Conservation (phyloP, 306 rosid species). For the Prunus padus region DNA sequence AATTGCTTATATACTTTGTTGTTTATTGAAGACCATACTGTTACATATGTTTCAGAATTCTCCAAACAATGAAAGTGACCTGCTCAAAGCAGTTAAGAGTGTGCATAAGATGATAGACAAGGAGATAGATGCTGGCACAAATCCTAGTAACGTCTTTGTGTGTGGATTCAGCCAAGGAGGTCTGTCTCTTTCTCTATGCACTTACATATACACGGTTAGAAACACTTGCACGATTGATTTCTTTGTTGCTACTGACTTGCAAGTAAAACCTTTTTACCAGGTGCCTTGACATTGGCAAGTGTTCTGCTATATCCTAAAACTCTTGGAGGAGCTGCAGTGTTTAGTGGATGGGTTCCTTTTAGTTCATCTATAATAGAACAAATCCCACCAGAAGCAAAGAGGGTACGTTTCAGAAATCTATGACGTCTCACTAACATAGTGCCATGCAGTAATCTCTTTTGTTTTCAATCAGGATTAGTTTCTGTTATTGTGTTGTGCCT, state of each 20-base stretch:
- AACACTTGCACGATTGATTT: not conserved
- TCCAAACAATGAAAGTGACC: conserved; percentile 61
- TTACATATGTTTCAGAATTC: conserved; percentile 50
- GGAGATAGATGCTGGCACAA: conserved; percentile 75
- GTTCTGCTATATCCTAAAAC: conserved; percentile 84
- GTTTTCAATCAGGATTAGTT: not conserved
- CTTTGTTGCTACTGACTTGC: conserved; percentile 10
- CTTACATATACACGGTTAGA: not conserved
- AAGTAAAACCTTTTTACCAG: conserved; percentile 35
- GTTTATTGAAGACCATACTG: not conserved
- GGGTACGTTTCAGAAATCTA: conserved; percentile 39
- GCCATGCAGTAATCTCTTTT: not conserved
- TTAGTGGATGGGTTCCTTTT: conserved; percentile 92
- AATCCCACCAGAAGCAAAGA: conserved; percentile 65
- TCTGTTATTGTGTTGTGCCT: not conserved
- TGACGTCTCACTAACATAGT: not conserved
- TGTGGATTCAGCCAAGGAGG: conserved; percentile 99
- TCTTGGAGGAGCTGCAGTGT: conserved; percentile 85
- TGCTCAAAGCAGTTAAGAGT: conserved; percentile 71
- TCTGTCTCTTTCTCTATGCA: conserved; percentile 25
- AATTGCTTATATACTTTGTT: not conserved
- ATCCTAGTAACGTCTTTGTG: conserved; percentile 71
- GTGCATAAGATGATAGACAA: conserved; percentile 83
- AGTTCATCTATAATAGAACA: conserved; percentile 50
- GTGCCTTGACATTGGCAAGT: conserved; percentile 86